Evolutionary conservation across 257 asterid species (phyloP).

Genomic region (Striga asiatica): DNA sequence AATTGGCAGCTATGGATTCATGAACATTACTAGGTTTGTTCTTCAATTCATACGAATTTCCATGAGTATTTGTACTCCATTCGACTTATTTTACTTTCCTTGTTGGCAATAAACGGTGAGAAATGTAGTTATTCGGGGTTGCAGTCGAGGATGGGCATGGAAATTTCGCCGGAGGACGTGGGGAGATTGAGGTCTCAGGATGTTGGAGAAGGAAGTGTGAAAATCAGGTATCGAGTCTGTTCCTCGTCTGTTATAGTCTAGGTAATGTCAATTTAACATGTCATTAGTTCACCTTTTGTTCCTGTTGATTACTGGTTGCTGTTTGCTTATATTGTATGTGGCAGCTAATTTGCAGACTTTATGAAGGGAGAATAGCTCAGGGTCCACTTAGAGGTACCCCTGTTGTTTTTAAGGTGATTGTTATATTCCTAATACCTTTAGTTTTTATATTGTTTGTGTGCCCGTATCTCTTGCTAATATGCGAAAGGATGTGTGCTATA

Average conservation of each 20-base stretch:
- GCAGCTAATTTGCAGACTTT: conserved; percentile 80
- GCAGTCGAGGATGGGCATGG: conserved; percentile 36
- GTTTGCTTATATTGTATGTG: conserved; percentile 41
- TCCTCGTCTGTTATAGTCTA: neutral
- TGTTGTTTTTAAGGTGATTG: conserved; percentile 71
- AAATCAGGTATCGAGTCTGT: conserved; percentile 39
- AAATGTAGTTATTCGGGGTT: conserved; percentile 60
- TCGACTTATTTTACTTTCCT: neutral
- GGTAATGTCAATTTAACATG: neutral
- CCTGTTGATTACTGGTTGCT: conserved; percentile 16
- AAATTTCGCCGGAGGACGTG: conserved; percentile 28
- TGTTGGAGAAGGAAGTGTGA: conserved; percentile 77
- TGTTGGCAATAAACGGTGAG: too few species aligned
- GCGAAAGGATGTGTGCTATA: too few species aligned
- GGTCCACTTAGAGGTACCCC: conserved; percentile 78
- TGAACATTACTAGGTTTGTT: conserved; percentile 65
- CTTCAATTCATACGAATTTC: neutral
- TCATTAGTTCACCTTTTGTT: too few species aligned
- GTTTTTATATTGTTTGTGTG: neutral
- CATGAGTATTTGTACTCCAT: neutral
- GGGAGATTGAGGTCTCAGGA: conserved; percentile 64
- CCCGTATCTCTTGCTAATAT: too few species aligned
- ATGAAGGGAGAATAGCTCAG: conserved; percentile 80
- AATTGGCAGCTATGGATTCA: conserved; percentile 85
- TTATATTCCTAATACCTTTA: neutral